Base-by-base conservation (phyloP, 768 basidiomycete genomes). In the Ramaria sp. region DNA sequence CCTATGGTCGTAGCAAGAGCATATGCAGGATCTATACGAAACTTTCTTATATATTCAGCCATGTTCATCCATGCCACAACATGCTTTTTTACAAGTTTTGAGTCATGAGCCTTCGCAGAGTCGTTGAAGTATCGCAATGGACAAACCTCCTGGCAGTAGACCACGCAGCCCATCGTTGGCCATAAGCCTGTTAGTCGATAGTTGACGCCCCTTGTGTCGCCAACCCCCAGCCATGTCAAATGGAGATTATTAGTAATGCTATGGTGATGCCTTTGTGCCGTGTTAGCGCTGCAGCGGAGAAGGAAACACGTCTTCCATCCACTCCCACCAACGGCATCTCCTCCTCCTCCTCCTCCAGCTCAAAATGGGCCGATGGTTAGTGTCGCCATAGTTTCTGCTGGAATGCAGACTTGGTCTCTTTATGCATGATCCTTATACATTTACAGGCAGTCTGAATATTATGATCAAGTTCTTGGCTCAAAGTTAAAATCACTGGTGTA, bases 401-500 rank as follows among this genome's bases (percentile, higher is more conserved):
- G 20, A 22, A 13, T 9, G 42, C n/a, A 41, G 20, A 17, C 34
- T 43, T n/a, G 9, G n/a, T 43, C 42, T 43, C 9, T 43, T 9
- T 43, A n/a, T n/a, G n/a, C 20, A n/a, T 43, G 20, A 19, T 7
- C 17, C 42, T 43, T 7, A 43, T 43, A 7, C 17, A 43, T 43
- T 22, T n/a, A 19, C 42, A 43, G 42, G 42, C 42, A 43, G 17
- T 43, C 42, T 19, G 20, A 43, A 17, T 80, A 84, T 64, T 76
- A 80, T 59, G 88, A 91, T 70, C 80, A 86, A 65, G 81, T 89
- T 37, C 71, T 91, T 10, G 77, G 78, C 62, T 73, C 79, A 59
- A 91, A 90, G 79, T 75, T 91, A 62, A 87, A 83, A 71, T 81
- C 73, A 62, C 66, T 91, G 64, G 83, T 89, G 88, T 91, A 79